These are phyloP conservation scores for Fusarium sterilihyphosum DNA, from an alignment of 2,329 filamentous ascomycete species.

Conservation along the genomic window DNA sequence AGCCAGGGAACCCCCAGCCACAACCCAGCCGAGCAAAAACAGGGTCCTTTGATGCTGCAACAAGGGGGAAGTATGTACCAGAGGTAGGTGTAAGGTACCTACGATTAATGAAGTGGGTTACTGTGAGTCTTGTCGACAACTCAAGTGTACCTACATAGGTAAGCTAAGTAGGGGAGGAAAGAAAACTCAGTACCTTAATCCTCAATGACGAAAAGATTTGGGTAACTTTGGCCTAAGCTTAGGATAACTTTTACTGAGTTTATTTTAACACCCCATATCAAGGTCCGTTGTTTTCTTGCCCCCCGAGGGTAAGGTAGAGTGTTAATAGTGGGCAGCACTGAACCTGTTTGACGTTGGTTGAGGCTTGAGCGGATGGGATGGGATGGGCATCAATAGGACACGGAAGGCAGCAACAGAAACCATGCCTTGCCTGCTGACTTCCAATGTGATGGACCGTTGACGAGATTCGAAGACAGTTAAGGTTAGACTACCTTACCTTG, in stretches of 20 bases:
- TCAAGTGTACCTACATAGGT: too few relatives aligned
- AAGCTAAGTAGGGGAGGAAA: too few relatives aligned
- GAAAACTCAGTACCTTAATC: too few relatives aligned
- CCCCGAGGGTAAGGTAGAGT: background rate
- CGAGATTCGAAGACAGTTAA: background rate
- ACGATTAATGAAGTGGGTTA: slow-evolving; percentile 25
- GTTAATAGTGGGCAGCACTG: slow-evolving; percentile 4
- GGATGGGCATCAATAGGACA: slow-evolving; percentile 37
- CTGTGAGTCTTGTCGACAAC: background rate
- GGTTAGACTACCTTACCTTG: background rate
- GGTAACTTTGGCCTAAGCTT: too few relatives aligned
- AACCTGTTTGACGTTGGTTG: slow-evolving; percentile 17
- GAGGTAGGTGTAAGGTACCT: background rate
- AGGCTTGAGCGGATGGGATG: slow-evolving; percentile 24
- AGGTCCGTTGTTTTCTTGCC: too few relatives aligned
- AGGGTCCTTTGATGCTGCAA: slow-evolving; percentile 33
- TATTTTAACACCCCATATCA: too few relatives aligned
- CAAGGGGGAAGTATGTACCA: slow-evolving; percentile 3
- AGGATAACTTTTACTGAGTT: too few relatives aligned
- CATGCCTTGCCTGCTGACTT: slow-evolving; percentile 19
- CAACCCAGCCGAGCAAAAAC: slow-evolving; percentile 30
- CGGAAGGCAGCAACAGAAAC: slow-evolving; percentile 34
- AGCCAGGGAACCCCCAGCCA: slow-evolving; percentile 26
- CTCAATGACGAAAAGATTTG: too few relatives aligned
- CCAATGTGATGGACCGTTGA: background rate